Evolutionary conservation across 768 basidiomycete genomes (phyloP).

Genomic region (Xerocomellus chrysenteron): DNA sequence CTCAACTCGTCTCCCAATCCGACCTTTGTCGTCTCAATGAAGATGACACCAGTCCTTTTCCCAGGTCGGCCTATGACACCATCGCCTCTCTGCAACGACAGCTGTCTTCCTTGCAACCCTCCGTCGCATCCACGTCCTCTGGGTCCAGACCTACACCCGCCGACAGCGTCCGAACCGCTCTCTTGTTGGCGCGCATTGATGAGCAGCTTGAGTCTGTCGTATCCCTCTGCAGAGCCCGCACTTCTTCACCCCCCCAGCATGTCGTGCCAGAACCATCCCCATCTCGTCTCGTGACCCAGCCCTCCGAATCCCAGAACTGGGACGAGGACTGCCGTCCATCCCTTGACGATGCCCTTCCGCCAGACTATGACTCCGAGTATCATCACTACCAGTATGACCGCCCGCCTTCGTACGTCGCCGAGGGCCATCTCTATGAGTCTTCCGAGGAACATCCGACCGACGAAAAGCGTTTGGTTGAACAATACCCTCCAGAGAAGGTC

Average conservation of each 20-base stretch:
- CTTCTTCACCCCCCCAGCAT: constrained; percentile 17
- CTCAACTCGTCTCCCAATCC: constrained; percentile 12
- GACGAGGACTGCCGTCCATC: constrained; percentile 2
- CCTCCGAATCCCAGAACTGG: constrained; percentile 38
- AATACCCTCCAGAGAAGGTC: constrained; percentile 24
- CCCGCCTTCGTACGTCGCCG: constrained; percentile 28
- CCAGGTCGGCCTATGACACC: constrained; percentile 35
- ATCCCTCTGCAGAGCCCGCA: constrained; percentile 62
- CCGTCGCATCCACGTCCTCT: constrained; percentile 6
- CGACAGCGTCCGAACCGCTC: constrained; percentile 54
- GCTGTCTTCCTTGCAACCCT: constrained; percentile 61
- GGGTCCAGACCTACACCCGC: constrained; percentile 37
- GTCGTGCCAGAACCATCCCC: constrained; percentile 23
- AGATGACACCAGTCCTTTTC: neutral
- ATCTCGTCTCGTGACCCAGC: neutral
- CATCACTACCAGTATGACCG: constrained; percentile 16
- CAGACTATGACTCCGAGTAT: constrained; percentile 48
- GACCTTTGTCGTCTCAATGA: constrained; percentile 3
- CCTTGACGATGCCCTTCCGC: constrained; percentile 41
- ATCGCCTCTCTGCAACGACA: constrained; percentile 67
- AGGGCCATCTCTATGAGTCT: neutral
- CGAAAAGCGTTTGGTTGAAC: constrained; percentile 9
- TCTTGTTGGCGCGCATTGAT: constrained; percentile 77
- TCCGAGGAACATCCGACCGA: constrained; percentile 7
- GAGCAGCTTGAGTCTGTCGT: constrained; percentile 69